Conservation (phyloP, 441 rosid species). For the Corymbia citriodora region DNA sequence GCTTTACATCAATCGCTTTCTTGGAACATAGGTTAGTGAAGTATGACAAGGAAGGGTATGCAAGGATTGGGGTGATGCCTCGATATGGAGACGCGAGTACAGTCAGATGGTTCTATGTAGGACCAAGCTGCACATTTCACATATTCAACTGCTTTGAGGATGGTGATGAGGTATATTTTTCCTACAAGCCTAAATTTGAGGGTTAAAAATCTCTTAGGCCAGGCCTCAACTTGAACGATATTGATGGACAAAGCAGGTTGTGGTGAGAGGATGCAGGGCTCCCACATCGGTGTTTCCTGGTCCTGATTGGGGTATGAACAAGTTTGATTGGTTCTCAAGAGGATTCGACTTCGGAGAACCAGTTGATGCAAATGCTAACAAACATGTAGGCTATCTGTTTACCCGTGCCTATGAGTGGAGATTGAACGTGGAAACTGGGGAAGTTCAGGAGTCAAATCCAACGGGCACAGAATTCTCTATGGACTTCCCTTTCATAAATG, state of each 20-base stretch:
- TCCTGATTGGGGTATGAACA: not conserved
- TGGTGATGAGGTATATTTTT: not conserved
- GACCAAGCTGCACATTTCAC: not conserved
- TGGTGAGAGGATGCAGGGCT: not conserved
- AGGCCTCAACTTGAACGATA: not conserved
- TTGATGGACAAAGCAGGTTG: not conserved
- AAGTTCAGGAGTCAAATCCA: not conserved
- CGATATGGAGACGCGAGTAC: not conserved
- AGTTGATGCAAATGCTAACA: not conserved
- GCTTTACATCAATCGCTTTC: not conserved
- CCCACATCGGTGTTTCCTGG: not conserved
- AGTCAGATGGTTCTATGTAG: not conserved
- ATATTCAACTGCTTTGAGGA: constrained; percentile 5
- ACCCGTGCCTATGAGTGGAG: not conserved
- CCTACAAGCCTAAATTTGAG: not conserved
- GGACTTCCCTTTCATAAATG: constrained; percentile 5
- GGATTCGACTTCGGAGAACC: not conserved
- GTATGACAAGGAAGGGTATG: not conserved
- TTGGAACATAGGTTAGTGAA: not conserved
- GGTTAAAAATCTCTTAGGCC: not conserved
- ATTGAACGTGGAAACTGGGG: not conserved
- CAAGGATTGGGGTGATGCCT: constrained; percentile 12
- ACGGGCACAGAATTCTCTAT: not conserved
- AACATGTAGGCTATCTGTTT: not conserved
- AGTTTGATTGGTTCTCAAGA: not conserved